These are phyloP conservation scores for Solanum gandarillasii DNA, from an alignment of 257 asterid genomes.

Conservation along the genomic window DNA sequence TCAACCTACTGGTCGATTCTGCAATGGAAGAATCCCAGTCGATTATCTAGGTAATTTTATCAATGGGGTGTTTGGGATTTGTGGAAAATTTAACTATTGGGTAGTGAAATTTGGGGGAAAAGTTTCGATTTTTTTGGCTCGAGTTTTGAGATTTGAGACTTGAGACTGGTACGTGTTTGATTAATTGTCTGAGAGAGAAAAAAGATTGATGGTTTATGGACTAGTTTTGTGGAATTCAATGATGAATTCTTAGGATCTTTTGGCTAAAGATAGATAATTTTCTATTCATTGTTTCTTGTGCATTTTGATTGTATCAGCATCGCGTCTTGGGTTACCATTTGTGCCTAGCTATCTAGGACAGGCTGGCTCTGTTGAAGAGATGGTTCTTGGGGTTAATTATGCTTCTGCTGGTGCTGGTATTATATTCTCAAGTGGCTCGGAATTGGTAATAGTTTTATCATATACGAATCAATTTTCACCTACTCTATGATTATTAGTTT, in stretches of 20 bases:
- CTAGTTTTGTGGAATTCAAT: background rate
- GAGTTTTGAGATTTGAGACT: background rate
- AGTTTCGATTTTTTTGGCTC: background rate
- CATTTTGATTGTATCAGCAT: conserved; percentile 34
- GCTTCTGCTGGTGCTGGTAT: conserved; percentile 98
- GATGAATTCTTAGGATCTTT: background rate
- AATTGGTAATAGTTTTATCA: conserved; percentile 40
- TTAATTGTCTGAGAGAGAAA: background rate
- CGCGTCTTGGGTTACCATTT: conserved; percentile 71
- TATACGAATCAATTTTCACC: background rate
- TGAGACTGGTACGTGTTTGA: background rate
- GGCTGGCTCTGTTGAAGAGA: conserved; percentile 44
- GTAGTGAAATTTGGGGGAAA: background rate
- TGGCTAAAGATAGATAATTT: background rate
- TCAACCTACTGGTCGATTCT: conserved; percentile 84
- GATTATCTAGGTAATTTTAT: conserved; percentile 56
- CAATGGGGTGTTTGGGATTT: background rate
- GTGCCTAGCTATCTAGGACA: conserved; percentile 84
- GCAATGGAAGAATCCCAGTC: conserved; percentile 91
- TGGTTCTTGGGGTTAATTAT: conserved; percentile 70
- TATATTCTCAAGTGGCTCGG: conserved; percentile 90
- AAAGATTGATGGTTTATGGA: background rate
- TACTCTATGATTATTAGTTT: background rate
- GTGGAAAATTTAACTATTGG: background rate
- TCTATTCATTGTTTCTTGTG: background rate